Percentiles rank a stretch among this genome's conserved stretches.
These are phyloP conservation scores for Gryganskiella cystojenkinii DNA, from an alignment of 192 early-diverging fungal genomes.

Conservation along the genomic window DNA sequence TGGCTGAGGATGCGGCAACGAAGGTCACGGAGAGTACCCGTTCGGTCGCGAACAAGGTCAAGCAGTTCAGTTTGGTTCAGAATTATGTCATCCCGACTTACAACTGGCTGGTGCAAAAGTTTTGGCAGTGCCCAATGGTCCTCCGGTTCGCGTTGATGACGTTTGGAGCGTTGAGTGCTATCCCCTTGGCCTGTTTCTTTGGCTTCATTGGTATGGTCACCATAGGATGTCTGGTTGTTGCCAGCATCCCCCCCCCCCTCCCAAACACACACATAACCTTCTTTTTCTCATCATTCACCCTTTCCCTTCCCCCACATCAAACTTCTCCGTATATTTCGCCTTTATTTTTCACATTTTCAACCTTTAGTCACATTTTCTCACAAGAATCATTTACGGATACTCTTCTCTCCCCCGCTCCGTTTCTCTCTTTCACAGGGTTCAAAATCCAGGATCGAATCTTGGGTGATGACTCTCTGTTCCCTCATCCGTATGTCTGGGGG, in stretches of 20 bases:
- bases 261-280: too few relatives aligned
- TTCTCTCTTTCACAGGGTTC: too few relatives aligned
- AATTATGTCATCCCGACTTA: conserved; percentile 11
- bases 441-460: too few relatives aligned
- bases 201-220: conserved; percentile 34
- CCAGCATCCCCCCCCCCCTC: conserved; percentile 14
- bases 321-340: neutral
- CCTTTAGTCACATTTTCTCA: too few relatives aligned
- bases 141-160: conserved; percentile 10
- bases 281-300: too few relatives aligned
- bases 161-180: conserved; percentile 14
- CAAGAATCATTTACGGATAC: too few relatives aligned
- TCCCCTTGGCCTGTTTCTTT: conserved; percentile 22
- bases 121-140: neutral
- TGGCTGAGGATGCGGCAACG: conserved; percentile 6
- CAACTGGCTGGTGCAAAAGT: conserved; percentile 3
- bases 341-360: too few relatives aligned
- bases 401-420: too few relatives aligned
- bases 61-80: conserved; percentile 11
- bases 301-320: too few relatives aligned
- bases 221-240: conserved; percentile 20
- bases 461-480: too few relatives aligned
- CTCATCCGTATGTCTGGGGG: too few relatives aligned
- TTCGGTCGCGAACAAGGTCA: conserved; percentile 1
- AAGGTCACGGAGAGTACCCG: conserved; percentile 19